These are phyloP conservation scores for Leishmania tarentolae DNA, from an alignment of 208 protist species.

Conservation along the genomic window DNA sequence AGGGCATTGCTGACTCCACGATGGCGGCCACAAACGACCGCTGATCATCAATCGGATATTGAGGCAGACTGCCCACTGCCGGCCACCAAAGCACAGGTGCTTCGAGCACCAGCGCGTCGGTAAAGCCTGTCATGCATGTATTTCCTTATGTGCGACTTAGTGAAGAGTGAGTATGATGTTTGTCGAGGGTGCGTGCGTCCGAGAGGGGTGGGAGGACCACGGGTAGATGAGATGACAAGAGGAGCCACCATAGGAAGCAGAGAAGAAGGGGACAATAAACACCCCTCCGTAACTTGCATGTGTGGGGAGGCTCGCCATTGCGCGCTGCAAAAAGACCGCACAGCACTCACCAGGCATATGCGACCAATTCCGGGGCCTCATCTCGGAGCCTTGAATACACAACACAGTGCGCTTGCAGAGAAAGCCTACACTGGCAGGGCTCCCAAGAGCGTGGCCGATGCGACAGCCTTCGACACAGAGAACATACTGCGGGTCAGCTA, in stretches of 20 bases:
- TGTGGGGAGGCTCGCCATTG: background rate
- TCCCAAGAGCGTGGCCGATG: background rate
- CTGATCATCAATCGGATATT: slow-evolving; percentile 43
- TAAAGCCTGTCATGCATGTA: slow-evolving; percentile 40
- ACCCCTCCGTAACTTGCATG: background rate
- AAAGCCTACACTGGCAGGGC: background rate
- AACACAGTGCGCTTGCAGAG: background rate
- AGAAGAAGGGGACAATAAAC: background rate
- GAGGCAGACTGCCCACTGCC: slow-evolving; percentile 33
- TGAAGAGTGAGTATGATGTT: background rate
- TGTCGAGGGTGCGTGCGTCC: background rate
- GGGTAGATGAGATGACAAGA: background rate
- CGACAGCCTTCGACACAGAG: no score
- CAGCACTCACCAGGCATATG: background rate
- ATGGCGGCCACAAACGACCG: slow-evolving; percentile 57
- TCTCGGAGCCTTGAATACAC: background rate
- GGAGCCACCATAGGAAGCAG: no score
- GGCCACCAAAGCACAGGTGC: slow-evolving; percentile 77
- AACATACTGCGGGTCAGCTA: no score
- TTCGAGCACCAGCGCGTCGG: slow-evolving; percentile 56
- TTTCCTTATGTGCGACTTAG: background rate
- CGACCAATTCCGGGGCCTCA: background rate
- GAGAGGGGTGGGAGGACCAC: background rate
- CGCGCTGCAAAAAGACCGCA: background rate
- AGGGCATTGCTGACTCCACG: slow-evolving; percentile 32